These are phyloP conservation scores for Pseudogymnoascus destructans DNA, from an alignment of 2,329 filamentous ascomycete genomes.

Conservation along the genomic window DNA sequence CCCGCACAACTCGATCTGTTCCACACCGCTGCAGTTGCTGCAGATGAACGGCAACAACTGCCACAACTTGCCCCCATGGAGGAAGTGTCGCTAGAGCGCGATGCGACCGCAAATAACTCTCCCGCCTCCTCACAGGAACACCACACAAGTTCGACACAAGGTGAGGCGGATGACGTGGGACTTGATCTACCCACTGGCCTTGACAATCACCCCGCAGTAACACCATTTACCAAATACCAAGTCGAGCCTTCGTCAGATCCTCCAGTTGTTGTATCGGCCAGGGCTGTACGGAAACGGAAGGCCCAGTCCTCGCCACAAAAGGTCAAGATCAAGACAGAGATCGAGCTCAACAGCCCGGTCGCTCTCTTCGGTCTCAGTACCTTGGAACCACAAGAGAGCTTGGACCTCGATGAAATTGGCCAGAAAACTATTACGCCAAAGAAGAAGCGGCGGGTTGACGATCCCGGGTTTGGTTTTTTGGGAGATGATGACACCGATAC, in stretches of 20 bases:
- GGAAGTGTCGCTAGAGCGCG: neutral
- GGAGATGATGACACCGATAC: neutral
- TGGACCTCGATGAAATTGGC: conserved; percentile 28
- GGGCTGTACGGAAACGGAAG: conserved; percentile 20
- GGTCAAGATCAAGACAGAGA: conserved; percentile 20
- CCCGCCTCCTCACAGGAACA: neutral
- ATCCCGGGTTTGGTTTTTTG: neutral
- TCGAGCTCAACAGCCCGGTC: conserved; percentile 22
- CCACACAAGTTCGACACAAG: conserved; percentile 22
- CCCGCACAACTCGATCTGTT: neutral
- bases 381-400: conserved; percentile 20
- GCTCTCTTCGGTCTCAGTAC: conserved; percentile 14
- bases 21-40: neutral
- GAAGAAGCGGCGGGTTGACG: conserved; percentile 17
- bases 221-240: neutral
- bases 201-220: neutral
- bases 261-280: conserved; percentile 20
- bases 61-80: neutral
- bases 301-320: conserved; percentile 12
- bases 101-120: neutral
- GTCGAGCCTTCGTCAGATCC: conserved; percentile 13
- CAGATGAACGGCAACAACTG: neutral
- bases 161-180: conserved; percentile 8
- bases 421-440: conserved; percentile 25
- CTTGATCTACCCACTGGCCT: neutral